phyloP scores from a whole-genome alignment of 2,329 filamentous ascomycete genomes.

The Xylaria sp. region DNA sequence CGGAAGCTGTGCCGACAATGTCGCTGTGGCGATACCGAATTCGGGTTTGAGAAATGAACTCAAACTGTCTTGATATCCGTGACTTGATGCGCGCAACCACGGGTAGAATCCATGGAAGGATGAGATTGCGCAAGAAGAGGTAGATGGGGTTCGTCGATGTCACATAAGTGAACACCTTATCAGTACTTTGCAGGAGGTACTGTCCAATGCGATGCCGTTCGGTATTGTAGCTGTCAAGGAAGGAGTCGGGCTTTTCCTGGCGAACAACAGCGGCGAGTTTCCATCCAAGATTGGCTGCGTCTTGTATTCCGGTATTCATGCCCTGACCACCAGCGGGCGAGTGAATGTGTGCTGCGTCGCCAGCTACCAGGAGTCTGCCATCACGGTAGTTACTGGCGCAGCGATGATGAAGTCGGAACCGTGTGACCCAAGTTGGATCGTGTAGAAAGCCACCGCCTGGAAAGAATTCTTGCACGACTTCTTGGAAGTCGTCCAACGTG shows the following conservation, averaged over 20 bases:
- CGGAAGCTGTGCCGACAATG: conserved; percentile 28
- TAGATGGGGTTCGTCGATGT: conserved; percentile 34
- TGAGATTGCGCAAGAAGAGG: conserved; percentile 35
- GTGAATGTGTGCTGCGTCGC: conserved; percentile 54
- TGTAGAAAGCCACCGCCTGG: conserved; percentile 27
- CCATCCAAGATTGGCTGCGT: conserved; percentile 47
- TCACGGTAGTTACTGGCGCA: conserved; percentile 36
- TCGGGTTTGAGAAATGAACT: conserved; percentile 37
- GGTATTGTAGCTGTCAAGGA: conserved; percentile 43
- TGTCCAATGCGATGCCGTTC: conserved; percentile 44
- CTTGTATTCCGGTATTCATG: conserved; percentile 50
- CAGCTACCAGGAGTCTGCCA: conserved; percentile 48
- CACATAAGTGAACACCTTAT: conserved; percentile 36
- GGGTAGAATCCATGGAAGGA: conserved; percentile 36
- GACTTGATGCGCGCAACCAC: conserved; percentile 27
- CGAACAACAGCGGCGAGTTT: conserved; percentile 42
- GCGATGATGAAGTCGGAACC: conserved; percentile 42
- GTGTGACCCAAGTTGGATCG: conserved; percentile 38
- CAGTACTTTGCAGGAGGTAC: conserved; percentile 38
- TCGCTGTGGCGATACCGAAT: conserved; percentile 37
- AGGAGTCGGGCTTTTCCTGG: conserved; percentile 30
- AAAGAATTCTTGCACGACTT: conserved; percentile 24
- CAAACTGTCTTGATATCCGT: conserved; percentile 27
- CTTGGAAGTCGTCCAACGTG: conserved; percentile 32
- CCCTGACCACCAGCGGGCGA: conserved; percentile 52